Evolutionary conservation across 306 rosid species (phyloP), one percentile per base, ranked within the genome.

Genomic region (Dryas alaskensis): DNA sequence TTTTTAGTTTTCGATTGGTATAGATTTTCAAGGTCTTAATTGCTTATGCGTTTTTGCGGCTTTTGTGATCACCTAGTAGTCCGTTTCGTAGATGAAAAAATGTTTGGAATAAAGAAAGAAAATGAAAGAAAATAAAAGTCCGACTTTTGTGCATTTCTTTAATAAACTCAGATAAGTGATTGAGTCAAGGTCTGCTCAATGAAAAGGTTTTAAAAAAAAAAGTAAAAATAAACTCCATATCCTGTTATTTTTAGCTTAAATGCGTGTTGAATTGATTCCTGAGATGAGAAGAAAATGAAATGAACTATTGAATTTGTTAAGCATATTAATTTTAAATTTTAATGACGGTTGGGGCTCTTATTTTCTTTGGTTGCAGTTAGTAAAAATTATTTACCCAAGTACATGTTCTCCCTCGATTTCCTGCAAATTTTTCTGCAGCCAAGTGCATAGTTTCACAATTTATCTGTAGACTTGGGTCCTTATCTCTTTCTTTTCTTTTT

Each of bases 21-120:
- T 40, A 4, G 48, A 62, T 40, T 16, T 17, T 11, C 61, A 42
- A 40, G 25, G 19, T 40, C 53, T 17, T 40, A 40, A 10, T 11
- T 65, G 11, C 50, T 2, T 25, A 37, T 43, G 14, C 42, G 68
- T 49, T 44, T 40, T 69, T 13, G 6, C 39, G 57, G 43, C 8
- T 42, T 59, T 27, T 72, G 54, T 59, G 42, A 13, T 51, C 10
- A 37, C 14, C 9, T 13, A 8, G 48, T 53, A 53, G 46, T 39
- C 46, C 40, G 57, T 48, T 60, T 72, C 7, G 47, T 49, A 8
- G 75, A 45, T 49, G 31, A 44, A 50, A 61, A 60, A 76, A 22
- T 43, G 72, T 49, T 49, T 14, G 0, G 9, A 27, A 37, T 31
- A 14, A n/a, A 53, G 22, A 5, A 31, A 31, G 37, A 31, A 31